Percentiles rank a stretch among this genome's conserved stretches.
phyloP scores from a whole-genome alignment of 495 filamentous ascomycete species.

The Neurospora sp. region DNA sequence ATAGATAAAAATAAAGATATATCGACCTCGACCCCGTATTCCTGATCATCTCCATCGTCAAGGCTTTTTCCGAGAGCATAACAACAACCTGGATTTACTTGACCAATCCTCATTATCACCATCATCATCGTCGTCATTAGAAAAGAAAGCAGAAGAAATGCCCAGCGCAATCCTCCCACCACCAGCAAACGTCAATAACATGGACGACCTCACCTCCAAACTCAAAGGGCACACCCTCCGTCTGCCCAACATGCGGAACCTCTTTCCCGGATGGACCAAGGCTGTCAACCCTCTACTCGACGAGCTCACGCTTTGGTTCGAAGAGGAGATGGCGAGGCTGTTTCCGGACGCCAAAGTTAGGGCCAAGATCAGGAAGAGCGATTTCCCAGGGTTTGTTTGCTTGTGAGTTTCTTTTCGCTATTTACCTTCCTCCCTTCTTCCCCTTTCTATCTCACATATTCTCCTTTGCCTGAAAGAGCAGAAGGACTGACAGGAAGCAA shows the following conservation, averaged over 20 bases:
- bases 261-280: neutral
- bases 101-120: neutral
- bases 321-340: neutral
- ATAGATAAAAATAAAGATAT: neutral
- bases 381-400: neutral
- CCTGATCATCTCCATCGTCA: neutral
- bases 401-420: neutral
- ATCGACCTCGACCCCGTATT: neutral
- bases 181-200: neutral
- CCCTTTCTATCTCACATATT: too few species aligned
- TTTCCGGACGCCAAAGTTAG: neutral
- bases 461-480: too few species aligned
- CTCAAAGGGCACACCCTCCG: neutral
- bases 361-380: neutral
- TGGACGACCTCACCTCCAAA: neutral
- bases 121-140: neutral
- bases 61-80: neutral
- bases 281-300: neutral
- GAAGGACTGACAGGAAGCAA: too few species aligned
- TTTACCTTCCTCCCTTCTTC: neutral
- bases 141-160: neutral
- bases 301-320: neutral
- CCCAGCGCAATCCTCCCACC: neutral
- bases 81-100: neutral
- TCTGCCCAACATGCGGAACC: neutral